Evolutionary conservation across 1,284 basidiomycete species (phyloP), one percentile per base, ranked within the genome.

Genomic region (Inonotus hispidus): DNA sequence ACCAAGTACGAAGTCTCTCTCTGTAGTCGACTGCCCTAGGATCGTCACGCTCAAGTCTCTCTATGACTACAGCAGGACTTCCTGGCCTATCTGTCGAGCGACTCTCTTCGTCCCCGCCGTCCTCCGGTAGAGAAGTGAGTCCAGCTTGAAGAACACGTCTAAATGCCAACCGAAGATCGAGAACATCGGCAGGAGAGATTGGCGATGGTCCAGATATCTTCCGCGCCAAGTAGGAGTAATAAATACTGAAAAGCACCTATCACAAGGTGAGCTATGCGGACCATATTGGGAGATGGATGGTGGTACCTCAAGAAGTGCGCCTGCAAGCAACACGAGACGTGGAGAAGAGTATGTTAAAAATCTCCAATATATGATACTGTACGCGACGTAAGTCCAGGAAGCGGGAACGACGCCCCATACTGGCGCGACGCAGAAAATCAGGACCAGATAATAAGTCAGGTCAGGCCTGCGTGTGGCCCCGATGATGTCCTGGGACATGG

Each of bases 221-320:
- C 49, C 70, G 73, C 35, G 80, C 77, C 41, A 93, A 80, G 63
- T 79, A 75, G 62, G 74, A 74, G 68, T 92, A 82, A 71, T 91
- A 87, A 46, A 92, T 69, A 63, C 87, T 88, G 74, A 95, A 96
- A 63, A 86, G 70, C n/a, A 85, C 81, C 89, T 94, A 69, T 21
- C 38, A n/a, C 35, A 45, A 57, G 10, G 49, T 32, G 41, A 32
- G 32, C 32, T 32, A 32, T 8, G 32, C 8, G 58, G 56, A 55
- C 58, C 53, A 43, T 21, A 56, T 43, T 29, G 52, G 16, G 52
- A n/a, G 38, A 37, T 53, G 49, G 60, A 46, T 38, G 27, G 56
- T 59, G 64, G 63, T 59, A 88, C 88, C 80, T 90, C 89, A 69
- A 74, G 79, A 35, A 84, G 69, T 47, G 84, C 79, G 62, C 82